phyloP scores from a whole-genome alignment of 192 early-diverging fungal species.

The Mortierella hygrophila region DNA sequence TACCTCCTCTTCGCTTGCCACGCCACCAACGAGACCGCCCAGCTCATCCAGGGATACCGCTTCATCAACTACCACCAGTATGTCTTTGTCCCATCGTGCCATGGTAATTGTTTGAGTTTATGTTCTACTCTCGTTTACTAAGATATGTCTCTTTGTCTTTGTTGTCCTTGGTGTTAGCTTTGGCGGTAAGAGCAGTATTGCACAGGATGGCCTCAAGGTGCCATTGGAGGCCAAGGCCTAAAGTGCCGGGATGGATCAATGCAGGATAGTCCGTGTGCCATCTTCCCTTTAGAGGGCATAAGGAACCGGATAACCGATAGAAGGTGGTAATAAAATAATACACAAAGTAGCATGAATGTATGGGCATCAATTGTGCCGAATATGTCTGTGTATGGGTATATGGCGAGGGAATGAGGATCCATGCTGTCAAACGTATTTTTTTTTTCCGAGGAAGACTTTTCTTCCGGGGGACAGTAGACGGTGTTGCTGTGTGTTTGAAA shows the following conservation, averaged over 20 bases:
- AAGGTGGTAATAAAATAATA: neutral
- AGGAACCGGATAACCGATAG: neutral
- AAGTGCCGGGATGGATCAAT: neutral
- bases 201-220: conserved; percentile 33
- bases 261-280: neutral
- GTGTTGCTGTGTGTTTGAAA: too few relatives aligned
- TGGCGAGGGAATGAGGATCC: too few relatives aligned
- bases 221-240: conserved; percentile 47
- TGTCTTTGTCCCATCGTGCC: conserved; percentile 22
- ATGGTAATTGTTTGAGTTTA: neutral
- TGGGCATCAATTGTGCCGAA: too few relatives aligned
- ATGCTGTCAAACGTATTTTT: too few relatives aligned
- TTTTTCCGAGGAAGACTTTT: too few relatives aligned
- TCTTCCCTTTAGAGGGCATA: neutral
- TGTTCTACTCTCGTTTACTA: neutral
- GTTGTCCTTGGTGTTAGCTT: conserved; percentile 32
- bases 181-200: conserved; percentile 41
- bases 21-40: conserved; percentile 89
- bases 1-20: conserved; percentile 95
- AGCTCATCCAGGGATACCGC: conserved; percentile 88
- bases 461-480: too few relatives aligned
- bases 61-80: conserved; percentile 84
- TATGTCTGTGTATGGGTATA: too few relatives aligned
- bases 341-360: too few relatives aligned
- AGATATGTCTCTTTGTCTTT: neutral